These are phyloP conservation scores for Botrytis elliptica DNA, from an alignment of 2,329 filamentous ascomycete genomes.

Conservation along the genomic window DNA sequence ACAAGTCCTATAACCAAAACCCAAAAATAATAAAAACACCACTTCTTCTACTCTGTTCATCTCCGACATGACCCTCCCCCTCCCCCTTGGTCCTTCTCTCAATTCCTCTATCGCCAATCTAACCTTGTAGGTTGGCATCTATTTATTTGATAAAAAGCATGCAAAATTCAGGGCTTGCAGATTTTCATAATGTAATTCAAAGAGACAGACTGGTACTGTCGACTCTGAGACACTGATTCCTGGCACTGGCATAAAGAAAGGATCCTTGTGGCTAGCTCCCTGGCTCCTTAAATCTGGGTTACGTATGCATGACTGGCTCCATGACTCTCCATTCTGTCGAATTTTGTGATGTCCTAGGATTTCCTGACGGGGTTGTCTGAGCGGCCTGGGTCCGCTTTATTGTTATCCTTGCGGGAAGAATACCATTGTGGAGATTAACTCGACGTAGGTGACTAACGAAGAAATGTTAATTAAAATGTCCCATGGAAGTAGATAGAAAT, in stretches of 20 bases:
- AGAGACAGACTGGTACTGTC: conserved; percentile 12
- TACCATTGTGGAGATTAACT: not conserved
- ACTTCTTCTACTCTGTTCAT: not conserved
- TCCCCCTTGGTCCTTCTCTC: not conserved
- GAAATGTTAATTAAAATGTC: not conserved
- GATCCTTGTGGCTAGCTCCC: not conserved
- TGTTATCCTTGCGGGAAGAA: not conserved
- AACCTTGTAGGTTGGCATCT: conserved; percentile 1
- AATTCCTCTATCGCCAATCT: not conserved
- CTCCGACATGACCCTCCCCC: not conserved
- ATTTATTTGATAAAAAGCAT: conserved; percentile 6
- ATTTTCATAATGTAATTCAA: not conserved
- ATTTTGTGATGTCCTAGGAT: not conserved
- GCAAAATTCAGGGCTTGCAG: not conserved
- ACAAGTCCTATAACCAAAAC: not conserved
- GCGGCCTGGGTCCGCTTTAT: conserved; percentile 19
- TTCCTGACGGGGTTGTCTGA: conserved; percentile 5
- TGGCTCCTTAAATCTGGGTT: not conserved
- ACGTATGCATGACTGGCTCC: conserved; percentile 21
- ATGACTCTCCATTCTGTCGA: conserved; percentile 21
- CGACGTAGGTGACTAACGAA: not conserved
- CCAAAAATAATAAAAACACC: not conserved
- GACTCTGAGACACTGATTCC: not conserved
- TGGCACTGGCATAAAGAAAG: not conserved
- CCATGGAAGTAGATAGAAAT: not conserved